Conservation (phyloP, 2,329 filamentous ascomycete genomes). For the Anthostomella pinea region DNA sequence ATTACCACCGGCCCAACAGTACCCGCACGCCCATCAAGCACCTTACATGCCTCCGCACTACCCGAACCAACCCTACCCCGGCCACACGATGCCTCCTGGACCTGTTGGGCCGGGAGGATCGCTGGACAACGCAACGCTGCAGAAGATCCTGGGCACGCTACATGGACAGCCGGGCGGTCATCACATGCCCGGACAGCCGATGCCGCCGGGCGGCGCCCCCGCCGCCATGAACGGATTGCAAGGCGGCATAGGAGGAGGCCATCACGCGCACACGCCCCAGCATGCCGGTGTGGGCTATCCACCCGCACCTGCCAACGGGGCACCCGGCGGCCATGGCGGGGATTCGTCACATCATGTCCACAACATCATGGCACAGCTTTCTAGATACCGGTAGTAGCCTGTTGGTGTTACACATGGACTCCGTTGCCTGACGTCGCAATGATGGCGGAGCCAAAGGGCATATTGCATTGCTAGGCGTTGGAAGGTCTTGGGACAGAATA, state of each 20-base stretch:
- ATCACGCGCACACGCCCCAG: slow-evolving; percentile 9
- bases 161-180: slow-evolving; percentile 25
- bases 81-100: slow-evolving; percentile 11
- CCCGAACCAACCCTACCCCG: slow-evolving; percentile 20
- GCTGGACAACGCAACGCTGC: slow-evolving; percentile 33
- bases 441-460: too few relatives aligned
- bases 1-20: slow-evolving; percentile 29
- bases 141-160: slow-evolving; percentile 33
- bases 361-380: slow-evolving; percentile 72
- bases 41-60: slow-evolving; percentile 30
- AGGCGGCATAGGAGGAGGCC: slow-evolving; percentile 28
- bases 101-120: slow-evolving; percentile 18
- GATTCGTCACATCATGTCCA: slow-evolving; percentile 56
- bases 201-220: slow-evolving; percentile 27
- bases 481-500: too few relatives aligned
- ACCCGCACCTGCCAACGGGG: slow-evolving; percentile 24
- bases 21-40: slow-evolving; percentile 24
- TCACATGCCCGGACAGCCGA: slow-evolving; percentile 31
- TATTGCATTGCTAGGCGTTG: too few relatives aligned
- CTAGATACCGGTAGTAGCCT: slow-evolving; percentile 58
- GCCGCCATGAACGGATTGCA: slow-evolving; percentile 26
- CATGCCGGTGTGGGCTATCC: slow-evolving; percentile 29
- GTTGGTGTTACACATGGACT: background rate
- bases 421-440: background rate
- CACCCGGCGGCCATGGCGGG: slow-evolving; percentile 30